These are phyloP conservation scores for Chamaecrista fasciculata DNA, from an alignment of 306 rosid genomes.

Conservation along the genomic window DNA sequence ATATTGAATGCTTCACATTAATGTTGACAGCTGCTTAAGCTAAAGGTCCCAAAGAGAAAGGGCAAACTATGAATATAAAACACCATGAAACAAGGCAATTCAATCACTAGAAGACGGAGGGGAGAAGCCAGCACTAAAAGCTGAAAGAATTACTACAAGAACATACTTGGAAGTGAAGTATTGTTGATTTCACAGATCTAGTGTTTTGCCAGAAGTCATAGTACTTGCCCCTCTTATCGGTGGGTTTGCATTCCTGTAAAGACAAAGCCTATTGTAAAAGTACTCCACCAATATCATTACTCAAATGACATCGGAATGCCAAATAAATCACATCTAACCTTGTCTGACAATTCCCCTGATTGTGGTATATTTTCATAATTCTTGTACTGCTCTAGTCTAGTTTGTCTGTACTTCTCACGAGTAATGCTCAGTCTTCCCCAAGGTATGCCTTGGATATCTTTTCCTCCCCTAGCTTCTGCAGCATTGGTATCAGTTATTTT, in stretches of 20 bases:
- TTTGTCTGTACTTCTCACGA: slow-evolving; percentile 52
- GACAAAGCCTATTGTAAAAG: not conserved
- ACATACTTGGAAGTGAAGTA: slow-evolving; percentile 78
- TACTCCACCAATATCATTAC: slow-evolving; percentile 6
- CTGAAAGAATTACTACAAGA: not conserved
- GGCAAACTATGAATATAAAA: not conserved
- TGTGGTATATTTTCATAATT: slow-evolving; percentile 73
- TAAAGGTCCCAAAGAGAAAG: not conserved
- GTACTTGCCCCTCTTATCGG: slow-evolving; percentile 57
- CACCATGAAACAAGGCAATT: not conserved
- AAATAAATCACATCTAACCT: slow-evolving; percentile 43
- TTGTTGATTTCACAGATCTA: slow-evolving; percentile 81
- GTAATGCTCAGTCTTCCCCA: slow-evolving; percentile 45
- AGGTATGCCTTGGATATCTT: slow-evolving; percentile 48
- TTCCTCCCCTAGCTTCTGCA: slow-evolving; percentile 39
- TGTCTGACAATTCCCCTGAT: slow-evolving; percentile 65
- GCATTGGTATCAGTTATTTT: slow-evolving; percentile 37
- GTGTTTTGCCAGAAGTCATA: slow-evolving; percentile 74
- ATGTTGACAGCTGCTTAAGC: not conserved
- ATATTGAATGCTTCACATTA: slow-evolving; percentile 6
- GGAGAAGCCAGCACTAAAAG: not conserved
- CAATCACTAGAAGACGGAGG: not conserved
- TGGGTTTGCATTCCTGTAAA: slow-evolving; percentile 56
- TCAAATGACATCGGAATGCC: not conserved
- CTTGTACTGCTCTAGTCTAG: slow-evolving; percentile 83